phyloP scores from a whole-genome alignment of 257 asterid species.

The Capsicum chinense region DNA sequence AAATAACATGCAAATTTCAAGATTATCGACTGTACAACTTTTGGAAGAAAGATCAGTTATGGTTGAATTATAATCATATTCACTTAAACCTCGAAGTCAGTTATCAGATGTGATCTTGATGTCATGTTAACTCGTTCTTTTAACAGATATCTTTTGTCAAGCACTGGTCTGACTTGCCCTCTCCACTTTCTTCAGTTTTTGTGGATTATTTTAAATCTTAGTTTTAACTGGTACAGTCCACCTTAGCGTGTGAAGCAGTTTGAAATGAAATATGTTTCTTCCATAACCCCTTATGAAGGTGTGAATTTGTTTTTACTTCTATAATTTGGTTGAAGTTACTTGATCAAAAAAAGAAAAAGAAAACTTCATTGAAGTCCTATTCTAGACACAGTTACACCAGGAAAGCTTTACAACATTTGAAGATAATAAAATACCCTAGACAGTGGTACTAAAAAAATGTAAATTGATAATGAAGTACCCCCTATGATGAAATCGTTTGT shows the following conservation, averaged over 20 bases:
- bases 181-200: not conserved
- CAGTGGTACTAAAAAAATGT: not conserved
- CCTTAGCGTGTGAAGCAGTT: slow-evolving; percentile 10
- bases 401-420: not conserved
- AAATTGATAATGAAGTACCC: not conserved
- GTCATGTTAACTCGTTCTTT: slow-evolving; percentile 12
- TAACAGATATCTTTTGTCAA: slow-evolving; percentile 5
- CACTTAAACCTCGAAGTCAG: slow-evolving; percentile 11
- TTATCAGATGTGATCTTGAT: slow-evolving; percentile 6
- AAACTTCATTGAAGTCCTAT: not conserved
- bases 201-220: not conserved
- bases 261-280: not conserved
- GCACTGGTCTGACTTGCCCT: slow-evolving; percentile 20
- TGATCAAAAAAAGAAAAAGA: too few relatives aligned
- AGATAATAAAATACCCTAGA: not conserved
- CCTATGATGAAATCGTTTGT: not conserved
- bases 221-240: not conserved
- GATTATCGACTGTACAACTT: not conserved
- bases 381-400: not conserved
- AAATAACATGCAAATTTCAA: slow-evolving; percentile 9
- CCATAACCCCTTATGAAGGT: not conserved
- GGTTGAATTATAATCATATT: slow-evolving; percentile 14
- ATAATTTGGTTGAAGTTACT: not conserved
- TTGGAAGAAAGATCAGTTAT: not conserved
- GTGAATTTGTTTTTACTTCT: not conserved